These are phyloP conservation scores for Eragrostis nindensis DNA, from an alignment of 176 grass and related monocot species.

Conservation along the genomic window DNA sequence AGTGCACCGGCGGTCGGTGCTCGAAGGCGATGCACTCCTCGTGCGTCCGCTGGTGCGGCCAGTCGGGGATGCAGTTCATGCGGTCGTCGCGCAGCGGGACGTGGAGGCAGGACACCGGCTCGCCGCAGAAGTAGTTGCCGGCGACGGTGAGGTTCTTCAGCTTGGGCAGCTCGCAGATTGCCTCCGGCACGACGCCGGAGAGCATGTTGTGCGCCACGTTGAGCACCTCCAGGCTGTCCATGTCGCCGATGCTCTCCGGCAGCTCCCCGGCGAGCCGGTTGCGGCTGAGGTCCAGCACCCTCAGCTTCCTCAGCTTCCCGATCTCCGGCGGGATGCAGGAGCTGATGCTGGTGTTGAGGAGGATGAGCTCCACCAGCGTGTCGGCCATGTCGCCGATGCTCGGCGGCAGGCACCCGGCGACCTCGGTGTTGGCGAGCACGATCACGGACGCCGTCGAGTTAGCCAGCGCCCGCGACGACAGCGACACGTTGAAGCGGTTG, in stretches of 20 bases:
- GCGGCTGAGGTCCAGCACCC: slow-evolving; percentile 82
- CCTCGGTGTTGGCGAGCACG: slow-evolving; percentile 77
- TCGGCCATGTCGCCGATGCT: slow-evolving; percentile 65
- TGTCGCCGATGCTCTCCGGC: slow-evolving; percentile 65
- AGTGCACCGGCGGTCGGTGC: slow-evolving; percentile 66
- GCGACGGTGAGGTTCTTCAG: slow-evolving; percentile 83
- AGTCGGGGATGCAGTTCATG: slow-evolving; percentile 75
- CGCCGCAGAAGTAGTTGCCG: slow-evolving; percentile 80
- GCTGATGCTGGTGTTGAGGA: slow-evolving; percentile 78
- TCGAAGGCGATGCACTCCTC: slow-evolving; percentile 78
- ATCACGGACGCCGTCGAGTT: slow-evolving; percentile 87
- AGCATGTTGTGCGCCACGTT: slow-evolving; percentile 79
- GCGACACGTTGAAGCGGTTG: slow-evolving; percentile 73
- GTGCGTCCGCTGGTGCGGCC: slow-evolving; percentile 67
- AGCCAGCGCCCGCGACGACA: slow-evolving; percentile 54
- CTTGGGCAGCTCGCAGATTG: slow-evolving; percentile 62
- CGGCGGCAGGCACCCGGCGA: slow-evolving; percentile 73
- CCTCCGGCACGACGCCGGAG: slow-evolving; percentile 61
- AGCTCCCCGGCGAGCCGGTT: slow-evolving; percentile 74
- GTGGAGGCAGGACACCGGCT: slow-evolving; percentile 70
- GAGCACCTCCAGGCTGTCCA: slow-evolving; percentile 85
- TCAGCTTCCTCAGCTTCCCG: slow-evolving; percentile 75
- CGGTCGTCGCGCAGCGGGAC: slow-evolving; percentile 61
- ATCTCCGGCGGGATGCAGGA: slow-evolving; percentile 84
- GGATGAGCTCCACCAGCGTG: slow-evolving; percentile 75